These are phyloP conservation scores for Hymenoscyphus occultus DNA, from an alignment of 2,329 filamentous ascomycete species.

Conservation along the genomic window DNA sequence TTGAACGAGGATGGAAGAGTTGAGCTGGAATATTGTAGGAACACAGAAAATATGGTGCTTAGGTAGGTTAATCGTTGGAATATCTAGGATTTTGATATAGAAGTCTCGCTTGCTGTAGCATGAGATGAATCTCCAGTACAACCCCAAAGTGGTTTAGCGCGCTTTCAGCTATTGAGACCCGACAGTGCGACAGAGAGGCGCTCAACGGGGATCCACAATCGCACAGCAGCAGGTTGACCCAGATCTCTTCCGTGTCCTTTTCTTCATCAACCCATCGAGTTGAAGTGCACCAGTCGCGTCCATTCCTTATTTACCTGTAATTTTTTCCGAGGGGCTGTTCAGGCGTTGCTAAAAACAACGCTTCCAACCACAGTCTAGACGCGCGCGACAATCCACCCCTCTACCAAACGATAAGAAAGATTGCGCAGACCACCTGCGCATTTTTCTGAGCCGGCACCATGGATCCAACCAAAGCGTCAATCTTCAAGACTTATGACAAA, in stretches of 20 bases:
- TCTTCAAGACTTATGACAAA: constrained; percentile 37
- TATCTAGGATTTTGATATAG: background rate
- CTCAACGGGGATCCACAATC: background rate
- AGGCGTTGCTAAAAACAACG: background rate
- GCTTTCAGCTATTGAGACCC: background rate
- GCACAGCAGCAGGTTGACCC: background rate
- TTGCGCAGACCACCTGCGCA: constrained; percentile 4
- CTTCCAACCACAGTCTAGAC: background rate
- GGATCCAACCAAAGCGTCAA: constrained; percentile 34
- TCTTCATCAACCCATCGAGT: background rate
- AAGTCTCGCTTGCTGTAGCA: too few species aligned
- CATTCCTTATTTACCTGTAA: background rate
- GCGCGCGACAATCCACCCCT: constrained; percentile 10
- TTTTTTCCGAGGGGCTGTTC: background rate
- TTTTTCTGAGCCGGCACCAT: constrained; percentile 19
- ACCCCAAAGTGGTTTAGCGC: background rate
- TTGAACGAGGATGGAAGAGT: background rate
- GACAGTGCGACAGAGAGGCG: background rate
- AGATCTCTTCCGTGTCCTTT: constrained; percentile 8
- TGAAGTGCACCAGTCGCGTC: background rate
- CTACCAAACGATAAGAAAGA: constrained; percentile 10
- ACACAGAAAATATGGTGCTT: background rate
- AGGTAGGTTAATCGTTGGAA: background rate
- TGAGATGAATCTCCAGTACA: background rate
- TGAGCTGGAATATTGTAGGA: background rate